Conservation (phyloP, 2,329 filamentous ascomycete species). For the Penicillium sp. region DNA sequence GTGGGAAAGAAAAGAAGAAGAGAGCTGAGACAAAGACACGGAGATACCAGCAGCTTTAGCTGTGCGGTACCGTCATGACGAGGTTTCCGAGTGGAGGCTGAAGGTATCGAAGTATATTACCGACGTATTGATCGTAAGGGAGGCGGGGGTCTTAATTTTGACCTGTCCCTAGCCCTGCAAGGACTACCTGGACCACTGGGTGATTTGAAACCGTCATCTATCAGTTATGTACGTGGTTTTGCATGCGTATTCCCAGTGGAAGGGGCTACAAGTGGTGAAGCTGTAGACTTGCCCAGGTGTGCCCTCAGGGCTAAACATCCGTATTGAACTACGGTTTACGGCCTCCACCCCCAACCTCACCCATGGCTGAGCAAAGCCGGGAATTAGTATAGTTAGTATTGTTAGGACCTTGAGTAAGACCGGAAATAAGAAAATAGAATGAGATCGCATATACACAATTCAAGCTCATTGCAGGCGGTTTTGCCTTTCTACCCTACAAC, state of each 20-base stretch:
- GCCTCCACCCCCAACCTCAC: constrained; percentile 12
- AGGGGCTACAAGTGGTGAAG: background rate
- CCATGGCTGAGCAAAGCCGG: background rate
- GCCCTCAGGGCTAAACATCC: background rate
- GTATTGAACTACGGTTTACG: constrained; percentile 12
- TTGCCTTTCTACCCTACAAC: background rate
- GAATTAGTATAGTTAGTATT: background rate
- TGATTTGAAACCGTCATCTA: constrained; percentile 10
- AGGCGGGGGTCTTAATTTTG: constrained; percentile 6
- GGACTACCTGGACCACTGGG: constrained; percentile 5
- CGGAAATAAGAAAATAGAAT: background rate
- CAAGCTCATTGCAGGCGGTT: background rate
- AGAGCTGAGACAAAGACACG: constrained; percentile 27
- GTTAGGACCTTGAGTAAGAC: background rate
- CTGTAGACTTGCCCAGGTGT: background rate
- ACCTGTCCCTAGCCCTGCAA: constrained; percentile 7
- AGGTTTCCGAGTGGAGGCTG: constrained; percentile 24
- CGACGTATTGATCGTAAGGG: constrained; percentile 6
- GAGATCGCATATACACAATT: background rate
- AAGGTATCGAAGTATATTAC: constrained; percentile 4
- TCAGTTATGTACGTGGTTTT: background rate
- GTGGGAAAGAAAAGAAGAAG: constrained; percentile 36
- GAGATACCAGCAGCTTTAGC: constrained; percentile 24
- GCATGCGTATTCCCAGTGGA: background rate
- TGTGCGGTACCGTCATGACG: constrained; percentile 24